Evolutionary conservation across 495 filamentous ascomycete genomes (phyloP).

Genomic region (Cladorrhinum samala): DNA sequence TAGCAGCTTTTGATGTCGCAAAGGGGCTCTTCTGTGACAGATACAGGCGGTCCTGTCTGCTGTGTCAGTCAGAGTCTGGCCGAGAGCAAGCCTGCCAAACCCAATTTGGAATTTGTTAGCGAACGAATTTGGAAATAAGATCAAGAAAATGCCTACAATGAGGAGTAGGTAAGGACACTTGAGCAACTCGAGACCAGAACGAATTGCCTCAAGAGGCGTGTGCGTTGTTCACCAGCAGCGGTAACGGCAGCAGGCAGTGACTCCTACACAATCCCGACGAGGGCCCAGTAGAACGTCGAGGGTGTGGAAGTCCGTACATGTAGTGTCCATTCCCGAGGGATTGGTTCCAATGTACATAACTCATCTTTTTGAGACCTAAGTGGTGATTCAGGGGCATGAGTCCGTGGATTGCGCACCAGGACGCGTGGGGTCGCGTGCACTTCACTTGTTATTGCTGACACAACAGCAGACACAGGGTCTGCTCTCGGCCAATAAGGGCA

Average conservation of each 20-base stretch:
- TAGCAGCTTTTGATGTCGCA: conserved; percentile 11
- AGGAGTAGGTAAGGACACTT: conserved; percentile 12
- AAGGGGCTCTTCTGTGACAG: conserved; percentile 13
- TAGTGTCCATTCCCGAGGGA: conserved; percentile 24
- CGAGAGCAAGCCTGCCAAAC: conserved; percentile 14
- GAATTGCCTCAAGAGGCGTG: conserved; percentile 10
- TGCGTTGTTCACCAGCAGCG: not conserved
- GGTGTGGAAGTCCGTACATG: conserved; percentile 9
- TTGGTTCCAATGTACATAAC: conserved; percentile 21
- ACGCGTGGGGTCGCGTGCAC: conserved; percentile 1
- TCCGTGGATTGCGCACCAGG: not conserved
- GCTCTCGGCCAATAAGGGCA: not conserved
- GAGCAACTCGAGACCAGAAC: conserved; percentile 22
- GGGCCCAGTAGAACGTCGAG: not conserved
- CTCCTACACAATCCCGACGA: not conserved
- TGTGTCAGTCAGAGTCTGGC: conserved; percentile 18
- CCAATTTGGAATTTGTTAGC: conserved; percentile 27
- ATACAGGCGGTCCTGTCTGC: conserved; percentile 14
- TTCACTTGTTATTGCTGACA: not conserved
- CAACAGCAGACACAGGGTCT: not conserved
- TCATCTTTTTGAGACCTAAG: conserved; percentile 9
- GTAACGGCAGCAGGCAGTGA: not conserved
- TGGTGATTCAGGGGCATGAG: conserved; percentile 5
- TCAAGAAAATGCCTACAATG: conserved; percentile 19
- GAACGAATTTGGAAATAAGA: conserved; percentile 24